Conservation (phyloP, 176 grass and related monocot genomes). For the Hordeum marinum region DNA sequence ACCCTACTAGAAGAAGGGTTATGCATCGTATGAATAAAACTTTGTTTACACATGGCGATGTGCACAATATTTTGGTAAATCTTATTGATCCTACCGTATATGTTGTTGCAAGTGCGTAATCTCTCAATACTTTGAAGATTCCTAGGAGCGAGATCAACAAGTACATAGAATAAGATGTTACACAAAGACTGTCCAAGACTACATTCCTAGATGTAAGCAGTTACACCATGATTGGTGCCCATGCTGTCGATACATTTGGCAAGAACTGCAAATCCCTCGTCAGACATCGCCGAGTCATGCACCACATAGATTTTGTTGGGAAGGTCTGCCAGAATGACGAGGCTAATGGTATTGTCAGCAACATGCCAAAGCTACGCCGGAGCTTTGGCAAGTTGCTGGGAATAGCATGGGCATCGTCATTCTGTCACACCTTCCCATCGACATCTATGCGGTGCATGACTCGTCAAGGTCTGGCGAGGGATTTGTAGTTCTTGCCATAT, state of each 20-base stretch:
- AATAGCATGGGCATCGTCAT: constrained; percentile 81
- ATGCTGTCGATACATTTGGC: constrained; percentile 75
- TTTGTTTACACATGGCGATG: background rate
- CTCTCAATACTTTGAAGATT: constrained; percentile 64
- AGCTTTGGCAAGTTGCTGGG: constrained; percentile 73
- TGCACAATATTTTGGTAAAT: background rate
- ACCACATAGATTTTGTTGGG: constrained; percentile 52
- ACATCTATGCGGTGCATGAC: constrained; percentile 78
- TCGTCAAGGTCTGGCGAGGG: constrained; percentile 43
- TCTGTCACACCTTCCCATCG: constrained; percentile 47
- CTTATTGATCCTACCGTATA: background rate
- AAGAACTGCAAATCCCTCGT: constrained; percentile 59
- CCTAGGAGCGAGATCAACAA: constrained; percentile 78
- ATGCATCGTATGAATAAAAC: too few species aligned
- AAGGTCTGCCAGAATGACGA: constrained; percentile 76
- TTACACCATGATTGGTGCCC: constrained; percentile 62
- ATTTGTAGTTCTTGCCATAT: constrained; percentile 67
- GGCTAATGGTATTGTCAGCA: constrained; percentile 58
- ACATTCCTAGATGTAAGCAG: constrained; percentile 85
- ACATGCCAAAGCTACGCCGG: constrained; percentile 62
- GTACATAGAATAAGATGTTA: constrained; percentile 59
- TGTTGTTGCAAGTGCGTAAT: constrained; percentile 35
- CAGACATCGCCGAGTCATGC: constrained; percentile 63
- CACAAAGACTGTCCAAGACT: constrained; percentile 44
- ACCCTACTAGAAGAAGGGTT: background rate